Evolutionary conservation across 2,329 filamentous ascomycete species (phyloP).

Genomic region (Trichoderma arundinaceum): DNA sequence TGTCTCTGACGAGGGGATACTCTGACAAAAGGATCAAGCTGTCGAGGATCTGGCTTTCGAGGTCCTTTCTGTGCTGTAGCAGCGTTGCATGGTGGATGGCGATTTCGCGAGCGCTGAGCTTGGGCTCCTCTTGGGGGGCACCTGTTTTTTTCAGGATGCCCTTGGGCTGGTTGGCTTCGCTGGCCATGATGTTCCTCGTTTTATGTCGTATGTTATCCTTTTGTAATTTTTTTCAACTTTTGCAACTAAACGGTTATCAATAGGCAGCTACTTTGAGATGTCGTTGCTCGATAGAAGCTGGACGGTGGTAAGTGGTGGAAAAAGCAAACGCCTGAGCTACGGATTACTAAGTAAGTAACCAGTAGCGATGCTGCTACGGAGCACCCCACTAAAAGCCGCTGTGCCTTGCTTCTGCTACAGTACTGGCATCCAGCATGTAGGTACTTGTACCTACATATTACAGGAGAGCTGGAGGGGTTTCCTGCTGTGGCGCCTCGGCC

Average conservation of each 20-base stretch:
- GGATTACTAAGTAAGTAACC: neutral
- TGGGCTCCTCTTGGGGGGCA: slow-evolving; percentile 37
- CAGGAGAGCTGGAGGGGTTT: slow-evolving; percentile 29
- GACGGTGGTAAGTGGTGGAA: neutral
- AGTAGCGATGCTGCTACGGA: neutral
- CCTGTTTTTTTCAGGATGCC: slow-evolving; percentile 65
- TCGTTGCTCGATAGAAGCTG: neutral
- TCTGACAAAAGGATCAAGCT: slow-evolving; percentile 74
- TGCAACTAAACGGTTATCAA: too few species aligned
- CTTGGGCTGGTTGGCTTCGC: slow-evolving; percentile 50
- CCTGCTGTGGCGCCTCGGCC: slow-evolving; percentile 20
- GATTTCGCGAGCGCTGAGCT: slow-evolving; percentile 59
- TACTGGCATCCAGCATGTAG: neutral
- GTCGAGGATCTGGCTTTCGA: slow-evolving; percentile 75
- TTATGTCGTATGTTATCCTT: neutral
- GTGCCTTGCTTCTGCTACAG: slow-evolving; percentile 19
- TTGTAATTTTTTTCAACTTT: neutral
- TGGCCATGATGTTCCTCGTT: slow-evolving; percentile 36
- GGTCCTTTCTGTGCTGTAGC: slow-evolving; percentile 80
- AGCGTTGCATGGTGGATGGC: slow-evolving; percentile 83
- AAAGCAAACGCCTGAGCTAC: neutral
- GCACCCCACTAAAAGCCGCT: slow-evolving; percentile 21
- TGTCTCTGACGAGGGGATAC: slow-evolving; percentile 50
- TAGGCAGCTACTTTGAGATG: neutral
- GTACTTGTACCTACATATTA: neutral